Conservation (phyloP, 2,329 filamentous ascomycete species). For the Ampelomyces quisqualis region DNA sequence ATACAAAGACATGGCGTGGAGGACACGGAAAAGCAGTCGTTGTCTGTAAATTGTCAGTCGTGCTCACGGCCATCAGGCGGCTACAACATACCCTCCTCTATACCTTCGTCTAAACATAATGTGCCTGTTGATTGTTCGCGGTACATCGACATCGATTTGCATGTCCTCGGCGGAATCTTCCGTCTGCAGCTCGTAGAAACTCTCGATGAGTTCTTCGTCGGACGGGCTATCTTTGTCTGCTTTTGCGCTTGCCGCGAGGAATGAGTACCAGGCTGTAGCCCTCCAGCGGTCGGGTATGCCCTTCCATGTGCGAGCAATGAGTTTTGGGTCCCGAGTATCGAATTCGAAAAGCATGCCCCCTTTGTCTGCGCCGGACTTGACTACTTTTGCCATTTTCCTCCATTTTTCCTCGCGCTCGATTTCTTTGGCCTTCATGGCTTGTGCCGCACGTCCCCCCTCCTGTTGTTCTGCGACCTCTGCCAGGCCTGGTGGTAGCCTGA, state of each 20-base stretch:
- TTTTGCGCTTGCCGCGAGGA: conserved; percentile 75
- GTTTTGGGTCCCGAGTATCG: conserved; percentile 72
- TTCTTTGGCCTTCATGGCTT: conserved; percentile 58
- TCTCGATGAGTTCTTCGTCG: conserved; percentile 69
- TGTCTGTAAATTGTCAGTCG: conserved; percentile 52
- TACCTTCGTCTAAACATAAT: conserved; percentile 97
- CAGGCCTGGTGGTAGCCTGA: conserved; percentile 58
- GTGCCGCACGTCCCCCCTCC: conserved; percentile 51
- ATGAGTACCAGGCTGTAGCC: conserved; percentile 90
- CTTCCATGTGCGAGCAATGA: conserved; percentile 94
- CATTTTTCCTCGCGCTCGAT: conserved; percentile 65
- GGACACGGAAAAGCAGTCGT: conserved; percentile 83
- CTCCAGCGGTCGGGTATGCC: conserved; percentile 97
- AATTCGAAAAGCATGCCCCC: conserved; percentile 73
- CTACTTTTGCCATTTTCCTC: conserved; percentile 62
- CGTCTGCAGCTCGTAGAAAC: conserved; percentile 72
- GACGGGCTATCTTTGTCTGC: conserved; percentile 61
- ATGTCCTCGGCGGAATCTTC: conserved; percentile 83
- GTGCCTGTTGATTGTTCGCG: conserved; percentile 88
- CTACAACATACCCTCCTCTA: conserved; percentile 64
- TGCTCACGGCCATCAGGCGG: neutral
- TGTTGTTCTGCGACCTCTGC: conserved; percentile 48
- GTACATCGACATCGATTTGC: conserved; percentile 96
- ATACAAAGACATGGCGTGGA: conserved; percentile 89
- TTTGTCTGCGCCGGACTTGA: conserved; percentile 51